Evolutionary conservation across 129 eudicot genomes (phyloP), one percentile per base, ranked within the genome.

Genomic region (Silybum marianum): DNA sequence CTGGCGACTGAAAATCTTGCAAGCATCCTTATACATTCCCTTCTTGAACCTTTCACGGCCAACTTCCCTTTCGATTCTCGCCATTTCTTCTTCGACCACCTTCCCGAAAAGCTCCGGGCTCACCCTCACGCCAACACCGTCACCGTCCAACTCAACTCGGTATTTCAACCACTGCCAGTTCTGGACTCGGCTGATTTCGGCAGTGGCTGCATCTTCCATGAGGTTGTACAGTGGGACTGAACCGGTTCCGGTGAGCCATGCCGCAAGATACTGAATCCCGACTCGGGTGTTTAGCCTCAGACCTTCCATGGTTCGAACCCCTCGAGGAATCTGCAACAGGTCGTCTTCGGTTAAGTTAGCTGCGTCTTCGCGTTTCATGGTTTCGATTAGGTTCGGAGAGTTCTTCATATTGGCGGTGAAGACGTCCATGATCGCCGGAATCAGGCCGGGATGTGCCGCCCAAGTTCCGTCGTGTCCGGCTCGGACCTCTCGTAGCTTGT

Each of bases 391-490:
- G 92, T 92, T 90, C 1, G 91, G 82, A 0, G 78, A 38, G 78
- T 78, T 75, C 62, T 92, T 89, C 98, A 94, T 91, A 85, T 88
- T 79, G 87, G 63, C 77, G 72, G 84, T 87, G 86, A 91, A 94
- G 75, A 89, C 98, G 76, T 94, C 97, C 90, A 87, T 83, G 83
- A 90, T 90, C 51, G 97, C 82, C 1, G 96, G 98, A 69, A 94
- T 92, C 38, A 94, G 83, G n/a, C 98, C 98, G 11, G 98, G 98
- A 81, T 94, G 98, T 0, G 98, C 98, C 3, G 98, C 95, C 98
- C 98, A 94, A 0, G 98, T 94, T 51, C 98, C 98, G 30, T 94
- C 98, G 38, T 94, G 98, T 70, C 98, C 97, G 32, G 97, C 98
- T 48, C 65, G 85, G 14, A 92, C 97, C 81, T 94, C 98, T 68